Evolutionary conservation across 1,284 basidiomycete species (phyloP).

Genomic region (Inonotus obliquus): DNA sequence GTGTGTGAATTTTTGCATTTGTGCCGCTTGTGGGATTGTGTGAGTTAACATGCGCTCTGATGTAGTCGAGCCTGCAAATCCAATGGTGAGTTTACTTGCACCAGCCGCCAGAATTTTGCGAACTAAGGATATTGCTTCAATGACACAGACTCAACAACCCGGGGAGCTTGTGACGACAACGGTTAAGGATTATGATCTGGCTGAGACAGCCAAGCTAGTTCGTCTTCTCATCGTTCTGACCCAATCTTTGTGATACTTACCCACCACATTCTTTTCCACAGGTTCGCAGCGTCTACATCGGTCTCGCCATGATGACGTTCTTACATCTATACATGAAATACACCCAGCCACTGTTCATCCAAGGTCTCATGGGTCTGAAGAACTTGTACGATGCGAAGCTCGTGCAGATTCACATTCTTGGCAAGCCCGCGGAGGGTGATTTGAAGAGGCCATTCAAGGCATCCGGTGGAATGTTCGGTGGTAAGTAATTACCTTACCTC

Average conservation of each 20-base stretch:
- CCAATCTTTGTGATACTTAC: not conserved
- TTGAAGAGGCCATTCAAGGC: slow-evolving; percentile 90
- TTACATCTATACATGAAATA: slow-evolving; percentile 87
- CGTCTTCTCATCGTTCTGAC: slow-evolving; percentile 26
- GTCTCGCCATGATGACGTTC: slow-evolving; percentile 84
- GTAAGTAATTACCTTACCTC: slow-evolving; percentile 33
- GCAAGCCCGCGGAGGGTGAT: slow-evolving; percentile 78
- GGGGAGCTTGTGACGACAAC: slow-evolving; percentile 89
- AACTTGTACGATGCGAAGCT: slow-evolving; percentile 81
- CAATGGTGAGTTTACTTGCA: slow-evolving; percentile 45
- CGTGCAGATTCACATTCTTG: slow-evolving; percentile 74
- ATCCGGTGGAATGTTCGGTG: slow-evolving; percentile 62
- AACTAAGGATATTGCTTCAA: not conserved
- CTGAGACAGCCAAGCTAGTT: slow-evolving; percentile 84
- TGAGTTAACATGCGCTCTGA: slow-evolving; percentile 7
- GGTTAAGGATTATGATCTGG: slow-evolving; percentile 88
- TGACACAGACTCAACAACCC: slow-evolving; percentile 38
- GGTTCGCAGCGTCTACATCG: slow-evolving; percentile 73
- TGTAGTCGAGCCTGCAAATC: slow-evolving; percentile 54
- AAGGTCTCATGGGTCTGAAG: slow-evolving; percentile 88
- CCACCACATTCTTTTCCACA: slow-evolving; percentile 24
- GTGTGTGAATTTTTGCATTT: slow-evolving; percentile 35
- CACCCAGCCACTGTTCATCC: slow-evolving; percentile 91
- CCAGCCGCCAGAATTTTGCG: not conserved
- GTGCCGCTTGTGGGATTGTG: not conserved